These are phyloP conservation scores for Biscogniauxia mediterranea DNA, from an alignment of 2,329 filamentous ascomycete species.

Conservation along the genomic window DNA sequence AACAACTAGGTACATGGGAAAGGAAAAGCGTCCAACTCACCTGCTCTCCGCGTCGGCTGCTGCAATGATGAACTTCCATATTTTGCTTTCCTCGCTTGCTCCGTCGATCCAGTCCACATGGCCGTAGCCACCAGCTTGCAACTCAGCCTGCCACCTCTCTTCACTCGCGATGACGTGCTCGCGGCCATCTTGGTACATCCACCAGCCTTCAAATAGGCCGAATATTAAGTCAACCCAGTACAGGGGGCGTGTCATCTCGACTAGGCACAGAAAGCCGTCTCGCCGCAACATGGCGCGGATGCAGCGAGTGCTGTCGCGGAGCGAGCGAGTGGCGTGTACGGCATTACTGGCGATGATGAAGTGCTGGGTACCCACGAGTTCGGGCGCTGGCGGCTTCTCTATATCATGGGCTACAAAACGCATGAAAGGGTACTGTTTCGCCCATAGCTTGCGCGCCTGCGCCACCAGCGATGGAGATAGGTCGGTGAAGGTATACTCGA, in stretches of 20 bases:
- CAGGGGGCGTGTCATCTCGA: constrained; percentile 33
- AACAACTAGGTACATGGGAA: too few species aligned
- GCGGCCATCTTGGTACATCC: constrained; percentile 35
- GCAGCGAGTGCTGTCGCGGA: constrained; percentile 17
- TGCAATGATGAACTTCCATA: constrained; percentile 32
- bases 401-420: constrained; percentile 31
- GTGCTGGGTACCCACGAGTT: constrained; percentile 29
- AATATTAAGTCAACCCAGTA: constrained; percentile 36
- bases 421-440: constrained; percentile 28
- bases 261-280: constrained; percentile 34
- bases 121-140: constrained; percentile 28
- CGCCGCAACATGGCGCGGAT: constrained; percentile 28
- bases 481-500: constrained; percentile 42
- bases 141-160: constrained; percentile 23
- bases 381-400: constrained; percentile 23
- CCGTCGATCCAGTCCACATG: constrained; percentile 34
- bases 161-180: constrained; percentile 23
- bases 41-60: constrained; percentile 14
- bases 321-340: constrained; percentile 34
- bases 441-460: constrained; percentile 24
- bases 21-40: neutral
- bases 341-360: constrained; percentile 35
- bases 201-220: constrained; percentile 40
- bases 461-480: constrained; percentile 34
- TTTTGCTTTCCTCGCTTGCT: constrained; percentile 20